Evolutionary conservation across 2,329 filamentous ascomycete species (phyloP).

Genomic region (Pseudogymnoascus destructans): DNA sequence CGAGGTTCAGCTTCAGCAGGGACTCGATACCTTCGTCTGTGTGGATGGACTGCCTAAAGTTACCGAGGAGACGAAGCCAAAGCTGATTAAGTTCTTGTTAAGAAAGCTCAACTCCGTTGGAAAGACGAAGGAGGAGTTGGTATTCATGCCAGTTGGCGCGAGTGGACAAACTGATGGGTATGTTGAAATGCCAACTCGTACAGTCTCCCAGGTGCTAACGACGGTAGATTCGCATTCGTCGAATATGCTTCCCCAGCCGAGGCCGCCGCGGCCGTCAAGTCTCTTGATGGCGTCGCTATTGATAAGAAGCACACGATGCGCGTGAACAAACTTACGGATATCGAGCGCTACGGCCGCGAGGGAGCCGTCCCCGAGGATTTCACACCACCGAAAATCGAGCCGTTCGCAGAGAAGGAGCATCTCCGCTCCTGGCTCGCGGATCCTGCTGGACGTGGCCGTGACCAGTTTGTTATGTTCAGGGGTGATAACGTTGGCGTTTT

Average conservation of each 20-base stretch:
- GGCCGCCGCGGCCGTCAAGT: constrained; percentile 77
- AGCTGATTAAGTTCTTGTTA: constrained; percentile 90
- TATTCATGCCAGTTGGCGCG: constrained; percentile 89
- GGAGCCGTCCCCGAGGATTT: constrained; percentile 90
- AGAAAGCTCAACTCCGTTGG: constrained; percentile 84
- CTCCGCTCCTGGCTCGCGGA: constrained; percentile 88
- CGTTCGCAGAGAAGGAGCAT: constrained; percentile 87
- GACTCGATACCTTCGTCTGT: constrained; percentile 91
- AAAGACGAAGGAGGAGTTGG: constrained; percentile 69
- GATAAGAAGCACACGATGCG: constrained; percentile 94
- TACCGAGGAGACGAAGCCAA: constrained; percentile 78
- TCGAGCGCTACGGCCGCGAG: constrained; percentile 90
- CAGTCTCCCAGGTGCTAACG: constrained; percentile 14
- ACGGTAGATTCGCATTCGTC: constrained; percentile 77
- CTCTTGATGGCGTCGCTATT: constrained; percentile 72
- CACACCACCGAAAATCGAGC: constrained; percentile 63
- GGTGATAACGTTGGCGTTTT: constrained; percentile 86
- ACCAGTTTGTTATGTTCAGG: constrained; percentile 92
- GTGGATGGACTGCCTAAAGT: constrained; percentile 88
- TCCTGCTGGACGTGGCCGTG: constrained; percentile 62
- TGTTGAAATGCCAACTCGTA: constrained; percentile 23
- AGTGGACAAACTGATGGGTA: constrained; percentile 78
- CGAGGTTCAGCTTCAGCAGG: constrained; percentile 90
- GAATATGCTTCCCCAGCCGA: constrained; percentile 88
- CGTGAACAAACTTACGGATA: constrained; percentile 97